Evolutionary conservation across 2,329 filamentous ascomycete species (phyloP), one percentile per base, ranked within the genome.

Genomic region (Diplodia scrobiculata): DNA sequence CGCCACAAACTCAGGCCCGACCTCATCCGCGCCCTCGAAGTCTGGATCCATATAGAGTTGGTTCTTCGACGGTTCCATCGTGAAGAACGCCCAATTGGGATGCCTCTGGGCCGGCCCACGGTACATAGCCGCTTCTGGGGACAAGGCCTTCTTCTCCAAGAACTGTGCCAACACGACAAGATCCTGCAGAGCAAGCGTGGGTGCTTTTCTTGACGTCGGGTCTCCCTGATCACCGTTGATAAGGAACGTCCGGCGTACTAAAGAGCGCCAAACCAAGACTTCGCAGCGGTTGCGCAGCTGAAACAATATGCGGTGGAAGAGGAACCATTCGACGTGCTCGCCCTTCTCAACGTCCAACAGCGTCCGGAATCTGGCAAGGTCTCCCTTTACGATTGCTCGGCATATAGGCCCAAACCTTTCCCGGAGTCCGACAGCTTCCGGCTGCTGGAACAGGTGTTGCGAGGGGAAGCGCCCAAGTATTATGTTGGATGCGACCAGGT

Each of bases 391-490:
- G 67, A 97, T 87, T 29, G 92, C 87, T 55, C 80, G 79, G 71
- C 88, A 89, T n/a, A 97, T 80, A 0, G 91, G 91, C 1, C 84
- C 72, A 75, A 96, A 97, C 58, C 88, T 83, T 25, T 86, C 81
- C 0, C 81, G 82, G 25, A 96, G 80, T 0, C 84, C 84, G 65
- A 80, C 77, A 13, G 91, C 88, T 78, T 95, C 91, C 2, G 90
- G 89, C 0, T 89, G 85, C 47, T 84, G 79, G 52, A 96, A 84
- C 0, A 97, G 84, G 2, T 76, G 68, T 9, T 79, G 73, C 0
- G 89, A 89, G 1, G 94, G 93, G 70, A 97, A 91, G 34, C 91
- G 88, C 25, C 92, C 94, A 54, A 96, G 83, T 45, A 96, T 87
- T 65, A 97, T 83, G 74, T 96, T 97, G 71, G 87, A 85, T 0